Conservation (phyloP, 139 green algal species). For the Chlorella sp. region DNA sequence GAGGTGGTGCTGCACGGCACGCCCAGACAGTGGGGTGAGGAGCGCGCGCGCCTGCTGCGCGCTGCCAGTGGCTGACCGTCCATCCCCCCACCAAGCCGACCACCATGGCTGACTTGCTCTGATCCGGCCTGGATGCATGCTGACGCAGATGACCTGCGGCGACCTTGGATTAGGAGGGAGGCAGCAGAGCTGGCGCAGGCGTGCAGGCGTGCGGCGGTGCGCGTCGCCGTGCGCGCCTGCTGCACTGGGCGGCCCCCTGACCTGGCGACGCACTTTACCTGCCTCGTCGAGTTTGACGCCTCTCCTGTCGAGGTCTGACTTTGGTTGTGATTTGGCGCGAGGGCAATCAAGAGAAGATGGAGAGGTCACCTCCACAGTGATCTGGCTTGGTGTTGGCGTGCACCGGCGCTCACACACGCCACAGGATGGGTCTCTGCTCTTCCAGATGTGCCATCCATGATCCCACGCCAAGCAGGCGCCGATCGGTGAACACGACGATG, state of each 20-base stretch:
- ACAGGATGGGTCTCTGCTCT: too few species aligned
- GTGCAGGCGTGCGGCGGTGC: constrained; percentile 17
- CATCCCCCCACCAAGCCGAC: background rate
- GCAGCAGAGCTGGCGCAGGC: constrained; percentile 30
- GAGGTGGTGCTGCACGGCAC: constrained; percentile 50
- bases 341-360: too few species aligned
- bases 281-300: constrained; percentile 35
- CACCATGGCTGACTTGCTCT: background rate
- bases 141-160: constrained; percentile 22
- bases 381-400: too few species aligned
- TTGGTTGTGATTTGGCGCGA: too few species aligned
- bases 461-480: too few species aligned
- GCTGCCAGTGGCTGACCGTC: background rate
- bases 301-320: too few species aligned
- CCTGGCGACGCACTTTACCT: constrained; percentile 49
- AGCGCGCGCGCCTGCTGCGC: background rate
- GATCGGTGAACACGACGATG: too few species aligned
- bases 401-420: too few species aligned
- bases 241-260: constrained; percentile 29
- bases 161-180: constrained; percentile 51
- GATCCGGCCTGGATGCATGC: background rate
- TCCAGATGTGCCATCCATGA: too few species aligned
- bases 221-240: constrained; percentile 20
- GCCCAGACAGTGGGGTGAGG: constrained; percentile 52
- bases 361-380: too few species aligned